These are phyloP conservation scores for Paecilomyces formosus DNA, from an alignment of 2,329 filamentous ascomycete genomes.

Conservation along the genomic window DNA sequence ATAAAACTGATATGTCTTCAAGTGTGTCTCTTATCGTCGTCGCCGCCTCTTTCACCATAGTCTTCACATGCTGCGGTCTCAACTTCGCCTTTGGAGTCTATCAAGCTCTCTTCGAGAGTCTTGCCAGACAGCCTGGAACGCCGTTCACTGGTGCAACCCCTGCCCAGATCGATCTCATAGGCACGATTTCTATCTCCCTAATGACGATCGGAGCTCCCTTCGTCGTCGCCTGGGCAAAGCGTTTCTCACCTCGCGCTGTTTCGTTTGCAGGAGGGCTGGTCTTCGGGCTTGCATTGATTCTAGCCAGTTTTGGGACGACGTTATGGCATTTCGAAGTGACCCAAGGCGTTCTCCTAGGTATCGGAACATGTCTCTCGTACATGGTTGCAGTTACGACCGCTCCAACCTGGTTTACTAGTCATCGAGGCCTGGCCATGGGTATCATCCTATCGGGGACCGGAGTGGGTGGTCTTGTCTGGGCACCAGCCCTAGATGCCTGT, in stretches of 20 bases:
- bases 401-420: conserved; percentile 31
- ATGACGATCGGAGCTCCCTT: conserved; percentile 31
- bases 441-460: conserved; percentile 33
- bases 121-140: conserved; percentile 16
- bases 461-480: conserved; percentile 33
- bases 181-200: conserved; percentile 26
- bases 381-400: conserved; percentile 32
- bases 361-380: conserved; percentile 32
- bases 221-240: conserved; percentile 25
- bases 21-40: not conserved
- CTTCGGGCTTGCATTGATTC: conserved; percentile 18
- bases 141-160: conserved; percentile 30
- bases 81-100: conserved; percentile 36
- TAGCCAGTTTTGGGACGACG: conserved; percentile 22
- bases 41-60: conserved; percentile 15
- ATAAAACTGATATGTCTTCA: not conserved
- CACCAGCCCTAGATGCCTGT: conserved; percentile 24
- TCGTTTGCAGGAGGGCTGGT: conserved; percentile 20
- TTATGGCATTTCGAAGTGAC: conserved; percentile 28
- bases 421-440: conserved; percentile 33
- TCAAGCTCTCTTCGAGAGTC: conserved; percentile 30
- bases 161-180: conserved; percentile 32
- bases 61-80: conserved; percentile 29
- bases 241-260: conserved; percentile 22
- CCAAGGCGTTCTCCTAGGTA: conserved; percentile 32